These are phyloP conservation scores for Prunus mongolica DNA, from an alignment of 306 rosid genomes.

Conservation along the genomic window DNA sequence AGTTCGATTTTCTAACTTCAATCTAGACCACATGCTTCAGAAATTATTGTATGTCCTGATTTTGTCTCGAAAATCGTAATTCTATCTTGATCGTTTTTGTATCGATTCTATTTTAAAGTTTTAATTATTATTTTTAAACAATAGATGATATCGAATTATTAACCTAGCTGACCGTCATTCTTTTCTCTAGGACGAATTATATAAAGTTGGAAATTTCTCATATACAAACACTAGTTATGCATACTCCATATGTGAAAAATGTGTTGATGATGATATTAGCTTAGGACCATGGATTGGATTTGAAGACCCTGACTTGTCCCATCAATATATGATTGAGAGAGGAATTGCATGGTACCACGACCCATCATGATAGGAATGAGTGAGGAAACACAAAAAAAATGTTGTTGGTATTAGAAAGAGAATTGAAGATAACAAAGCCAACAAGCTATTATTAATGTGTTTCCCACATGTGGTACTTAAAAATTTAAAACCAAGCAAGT, in stretches of 20 bases:
- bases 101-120: no score
- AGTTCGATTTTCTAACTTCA: background rate
- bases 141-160: no score
- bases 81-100: no score
- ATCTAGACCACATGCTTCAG: background rate
- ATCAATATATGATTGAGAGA: slow-evolving; percentile 21
- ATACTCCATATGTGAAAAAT: background rate
- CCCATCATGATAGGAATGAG: background rate
- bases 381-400: slow-evolving; percentile 10
- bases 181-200: no score
- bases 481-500: background rate
- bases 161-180: no score
- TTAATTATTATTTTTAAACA: no score
- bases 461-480: slow-evolving; percentile 31
- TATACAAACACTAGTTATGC: no score
- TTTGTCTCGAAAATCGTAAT: no score
- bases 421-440: slow-evolving; percentile 27
- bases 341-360: slow-evolving; percentile 7
- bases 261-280: background rate
- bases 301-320: slow-evolving; percentile 9
- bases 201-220: no score
- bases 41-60: no score
- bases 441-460: slow-evolving; percentile 29
- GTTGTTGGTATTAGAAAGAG: slow-evolving; percentile 29
- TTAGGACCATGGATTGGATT: background rate